A percentile compares a stretch with the other conserved stretches of the same genome.
These are phyloP conservation scores for Vaccinium macrocarpon DNA, from an alignment of 148 eudicot genomes.

Conservation along the genomic window DNA sequence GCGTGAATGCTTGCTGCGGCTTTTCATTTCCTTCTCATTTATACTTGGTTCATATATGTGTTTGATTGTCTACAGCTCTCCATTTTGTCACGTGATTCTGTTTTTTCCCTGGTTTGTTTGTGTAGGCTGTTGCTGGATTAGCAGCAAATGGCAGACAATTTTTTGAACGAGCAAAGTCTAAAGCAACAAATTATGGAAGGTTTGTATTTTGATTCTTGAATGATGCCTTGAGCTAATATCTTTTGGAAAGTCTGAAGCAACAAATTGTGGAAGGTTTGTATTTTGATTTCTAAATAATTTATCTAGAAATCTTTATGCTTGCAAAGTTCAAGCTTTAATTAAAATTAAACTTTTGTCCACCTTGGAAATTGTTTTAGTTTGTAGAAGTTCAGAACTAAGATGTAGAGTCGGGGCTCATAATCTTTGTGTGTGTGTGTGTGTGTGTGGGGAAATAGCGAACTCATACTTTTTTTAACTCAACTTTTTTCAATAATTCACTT, in stretches of 20 bases:
- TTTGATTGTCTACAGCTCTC: conserved; percentile 1
- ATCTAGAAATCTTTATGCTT: neutral
- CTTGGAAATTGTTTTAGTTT: neutral
- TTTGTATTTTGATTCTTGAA: conserved; percentile 5
- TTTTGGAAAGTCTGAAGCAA: conserved; percentile 7
- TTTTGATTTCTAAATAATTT: neutral
- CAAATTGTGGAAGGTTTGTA: too few species aligned
- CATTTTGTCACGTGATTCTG: neutral
- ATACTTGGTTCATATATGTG: neutral
- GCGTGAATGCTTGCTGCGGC: neutral
- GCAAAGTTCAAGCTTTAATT: neutral
- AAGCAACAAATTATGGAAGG: conserved; percentile 53
- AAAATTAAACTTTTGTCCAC: neutral
- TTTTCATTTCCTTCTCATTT: conserved; percentile 3
- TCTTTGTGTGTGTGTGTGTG: neutral
- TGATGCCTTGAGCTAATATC: neutral
- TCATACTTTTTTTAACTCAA: neutral
- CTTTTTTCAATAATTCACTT: too few species aligned
- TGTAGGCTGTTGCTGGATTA: conserved; percentile 58
- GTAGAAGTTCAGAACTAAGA: neutral
- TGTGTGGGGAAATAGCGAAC: neutral
- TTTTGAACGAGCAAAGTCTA: conserved; percentile 53
- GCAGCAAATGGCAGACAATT: conserved; percentile 66
- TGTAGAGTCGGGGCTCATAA: neutral
- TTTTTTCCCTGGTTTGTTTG: neutral